These are phyloP conservation scores for Chrysopogon serrulatus DNA, from an alignment of 176 grass and related monocot genomes.

Conservation along the genomic window DNA sequence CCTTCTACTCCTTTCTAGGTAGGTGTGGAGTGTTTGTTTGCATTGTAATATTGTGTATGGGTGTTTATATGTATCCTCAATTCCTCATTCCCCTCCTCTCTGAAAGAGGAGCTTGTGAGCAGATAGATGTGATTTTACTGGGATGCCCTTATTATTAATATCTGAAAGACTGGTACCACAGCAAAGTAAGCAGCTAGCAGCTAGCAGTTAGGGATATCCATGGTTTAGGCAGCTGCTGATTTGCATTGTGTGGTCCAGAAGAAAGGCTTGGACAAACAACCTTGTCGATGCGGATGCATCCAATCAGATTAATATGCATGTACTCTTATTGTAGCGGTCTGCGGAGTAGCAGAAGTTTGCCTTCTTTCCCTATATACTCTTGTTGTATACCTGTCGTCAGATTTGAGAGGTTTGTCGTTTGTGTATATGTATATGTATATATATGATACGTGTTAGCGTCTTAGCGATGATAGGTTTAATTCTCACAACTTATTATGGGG, in stretches of 20 bases:
- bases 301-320: background rate
- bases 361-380: too few relatives aligned
- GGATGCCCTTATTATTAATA: background rate
- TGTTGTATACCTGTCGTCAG: too few relatives aligned
- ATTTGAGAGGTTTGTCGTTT: too few relatives aligned
- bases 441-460: too few relatives aligned
- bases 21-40: background rate
- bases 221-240: constrained; percentile 19
- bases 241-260: constrained; percentile 21
- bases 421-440: too few relatives aligned
- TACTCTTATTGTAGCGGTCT: background rate
- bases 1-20: background rate
- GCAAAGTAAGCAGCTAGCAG: background rate
- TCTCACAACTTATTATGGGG: too few relatives aligned
- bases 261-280: constrained; percentile 7
- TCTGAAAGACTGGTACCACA: background rate
- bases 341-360: too few relatives aligned
- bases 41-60: constrained; percentile 6
- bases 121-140: constrained; percentile 16
- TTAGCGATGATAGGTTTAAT: too few relatives aligned
- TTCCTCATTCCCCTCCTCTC: too few relatives aligned
- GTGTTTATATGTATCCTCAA: constrained; percentile 20
- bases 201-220: background rate
- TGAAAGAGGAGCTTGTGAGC: too few relatives aligned
- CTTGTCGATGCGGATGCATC: background rate